Conservation (phyloP, 2,329 filamentous ascomycete species). For the Aspergillus viridinutans region DNA sequence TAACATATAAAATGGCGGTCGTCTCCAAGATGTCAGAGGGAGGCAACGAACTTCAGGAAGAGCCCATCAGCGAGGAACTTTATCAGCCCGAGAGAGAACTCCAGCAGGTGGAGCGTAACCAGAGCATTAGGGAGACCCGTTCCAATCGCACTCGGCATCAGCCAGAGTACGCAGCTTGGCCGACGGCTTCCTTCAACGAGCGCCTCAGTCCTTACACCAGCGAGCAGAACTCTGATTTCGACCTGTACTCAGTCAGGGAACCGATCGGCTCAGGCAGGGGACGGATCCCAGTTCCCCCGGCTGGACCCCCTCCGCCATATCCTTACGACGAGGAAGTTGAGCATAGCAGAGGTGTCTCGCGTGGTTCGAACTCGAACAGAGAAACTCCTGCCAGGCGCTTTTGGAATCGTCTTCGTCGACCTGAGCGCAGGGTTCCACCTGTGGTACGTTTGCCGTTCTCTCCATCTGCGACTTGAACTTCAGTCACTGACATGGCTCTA, state of each 20-base stretch:
- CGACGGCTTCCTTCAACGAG: no score
- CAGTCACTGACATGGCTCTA: not conserved
- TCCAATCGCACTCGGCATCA: no score
- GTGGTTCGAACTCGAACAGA: not conserved
- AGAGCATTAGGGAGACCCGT: no score
- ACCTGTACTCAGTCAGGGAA: no score
- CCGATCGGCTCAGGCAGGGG: no score
- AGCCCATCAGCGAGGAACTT: not conserved
- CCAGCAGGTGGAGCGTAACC: no score
- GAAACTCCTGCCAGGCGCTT: not conserved
- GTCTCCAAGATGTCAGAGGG: not conserved
- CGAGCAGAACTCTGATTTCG: no score
- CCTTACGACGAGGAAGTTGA: not conserved
- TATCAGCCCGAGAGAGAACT: no score
- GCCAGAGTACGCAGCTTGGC: no score
- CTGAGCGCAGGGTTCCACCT: not conserved
- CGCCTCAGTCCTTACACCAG: no score
- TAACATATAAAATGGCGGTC: not conserved
- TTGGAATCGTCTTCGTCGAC: not conserved
- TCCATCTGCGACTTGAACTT: not conserved
- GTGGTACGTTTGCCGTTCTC: not conserved
- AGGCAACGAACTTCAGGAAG: not conserved
- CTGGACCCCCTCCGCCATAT: not conserved
- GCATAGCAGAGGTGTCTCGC: not conserved
- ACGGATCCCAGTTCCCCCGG: no score